Base-by-base conservation (phyloP, 2,329 filamentous ascomycete species). In the Cryphonectria japonica region DNA sequence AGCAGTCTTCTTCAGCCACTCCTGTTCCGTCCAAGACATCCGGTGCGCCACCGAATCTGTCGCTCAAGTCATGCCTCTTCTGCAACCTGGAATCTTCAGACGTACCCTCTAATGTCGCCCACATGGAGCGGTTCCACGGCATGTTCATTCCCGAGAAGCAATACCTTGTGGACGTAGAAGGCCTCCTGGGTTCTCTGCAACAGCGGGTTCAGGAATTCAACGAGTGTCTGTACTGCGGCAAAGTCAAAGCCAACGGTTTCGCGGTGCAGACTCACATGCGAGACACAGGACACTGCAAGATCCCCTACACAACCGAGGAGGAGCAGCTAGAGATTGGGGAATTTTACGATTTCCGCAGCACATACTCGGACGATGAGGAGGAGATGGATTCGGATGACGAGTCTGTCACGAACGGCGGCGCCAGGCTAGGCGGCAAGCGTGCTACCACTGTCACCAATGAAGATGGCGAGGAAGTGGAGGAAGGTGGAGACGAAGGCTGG, bases 201-300 rank as follows among this genome's bases (percentile, higher is more conserved):
- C 86, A 91, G 74, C 97, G 94, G 75, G 91, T 99, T 57, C 88
- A 91, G 73, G 88, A 94, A 71, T 89, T 91, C 73, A 90, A 94
- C 78, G 91, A 97, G 80, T 99, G 96, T 80, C 81, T 99, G 63
- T 94, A 91, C 78, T 99, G 96, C 79, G 91, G 93, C 78, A 97
- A 96, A 80, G 81, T 91, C 60, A 93, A 96, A 78, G 89, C 91
- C 73, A 95, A 91, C 16, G 86, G 92, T 0, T 90, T 91, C 70
- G 95, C 93, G 26, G 89, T 95, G 37, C 95, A 98, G 79, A 98
- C 95, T 0, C 96, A 99, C 80, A 99, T 99, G 96, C 91, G 94
- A 61, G 96, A 99, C 80, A 95, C 94, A 79, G 92, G 94, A 0
- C 96, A 99, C 82, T 98, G 95, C 87, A 97, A 95, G 88, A 97